phyloP scores from a whole-genome alignment of 345 rosid genomes.

The Abelmoschus esculentus region DNA sequence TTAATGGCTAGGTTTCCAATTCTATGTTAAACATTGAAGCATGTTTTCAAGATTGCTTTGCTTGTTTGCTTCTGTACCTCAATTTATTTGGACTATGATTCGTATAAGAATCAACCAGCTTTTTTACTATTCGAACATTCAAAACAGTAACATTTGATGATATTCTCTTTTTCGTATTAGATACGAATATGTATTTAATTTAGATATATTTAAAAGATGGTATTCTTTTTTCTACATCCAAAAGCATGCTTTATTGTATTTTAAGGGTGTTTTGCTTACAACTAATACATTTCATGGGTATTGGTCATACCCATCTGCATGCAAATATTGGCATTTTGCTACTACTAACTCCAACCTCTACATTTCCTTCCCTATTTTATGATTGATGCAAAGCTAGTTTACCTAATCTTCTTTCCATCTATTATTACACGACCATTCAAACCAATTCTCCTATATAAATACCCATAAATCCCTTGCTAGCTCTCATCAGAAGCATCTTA shows the following conservation, averaged over 20 bases:
- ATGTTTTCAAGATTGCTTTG: background rate
- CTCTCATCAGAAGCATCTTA: conserved; percentile 18
- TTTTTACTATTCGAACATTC: background rate
- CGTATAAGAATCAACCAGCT: background rate
- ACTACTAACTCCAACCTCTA: conserved; percentile 27
- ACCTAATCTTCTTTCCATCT: conserved; percentile 23
- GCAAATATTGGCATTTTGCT: conserved; percentile 13
- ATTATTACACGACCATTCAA: conserved; percentile 14
- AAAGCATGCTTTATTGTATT: background rate
- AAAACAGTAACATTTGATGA: background rate
- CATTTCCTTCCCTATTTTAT: background rate
- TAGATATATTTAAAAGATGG: too few species aligned
- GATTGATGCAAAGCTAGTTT: conserved; percentile 7
- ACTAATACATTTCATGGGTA: background rate
- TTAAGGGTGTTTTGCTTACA: background rate
- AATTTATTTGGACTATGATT: background rate
- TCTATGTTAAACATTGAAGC: background rate
- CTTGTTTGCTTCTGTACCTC: too few species aligned
- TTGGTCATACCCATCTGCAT: background rate
- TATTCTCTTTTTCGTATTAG: too few species aligned
- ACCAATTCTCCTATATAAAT: conserved; percentile 28
- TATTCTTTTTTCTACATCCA: background rate
- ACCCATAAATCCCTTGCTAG: background rate
- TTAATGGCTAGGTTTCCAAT: background rate
- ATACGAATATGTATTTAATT: too few species aligned